Conservation (phyloP, 306 rosid genomes). For the Leucaena leucocephala region DNA sequence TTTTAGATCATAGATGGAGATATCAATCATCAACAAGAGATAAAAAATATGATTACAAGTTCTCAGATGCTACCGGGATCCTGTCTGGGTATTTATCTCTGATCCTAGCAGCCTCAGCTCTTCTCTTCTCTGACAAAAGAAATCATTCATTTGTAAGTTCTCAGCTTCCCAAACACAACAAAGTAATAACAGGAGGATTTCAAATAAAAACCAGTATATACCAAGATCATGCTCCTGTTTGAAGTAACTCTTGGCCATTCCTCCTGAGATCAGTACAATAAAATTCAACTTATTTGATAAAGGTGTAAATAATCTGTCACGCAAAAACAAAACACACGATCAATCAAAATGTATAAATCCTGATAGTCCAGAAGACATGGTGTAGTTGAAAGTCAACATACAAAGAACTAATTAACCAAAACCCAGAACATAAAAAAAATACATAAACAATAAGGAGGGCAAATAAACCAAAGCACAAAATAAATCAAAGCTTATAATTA, state of each 20-base stretch:
- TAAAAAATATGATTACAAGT: not conserved
- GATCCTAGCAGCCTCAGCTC: constrained; percentile 77
- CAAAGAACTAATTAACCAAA: constrained; percentile 14
- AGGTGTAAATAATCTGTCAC: constrained; percentile 11
- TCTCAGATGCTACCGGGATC: constrained; percentile 76
- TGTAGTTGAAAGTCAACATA: constrained; percentile 6
- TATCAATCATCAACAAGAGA: not conserved
- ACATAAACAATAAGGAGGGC: not conserved
- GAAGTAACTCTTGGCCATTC: constrained; percentile 83
- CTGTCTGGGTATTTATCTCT: constrained; percentile 83
- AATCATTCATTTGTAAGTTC: not conserved
- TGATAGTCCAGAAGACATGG: not conserved
- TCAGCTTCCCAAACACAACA: constrained; percentile 2
- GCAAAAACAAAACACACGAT: not conserved
- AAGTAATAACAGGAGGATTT: constrained; percentile 2
- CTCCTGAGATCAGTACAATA: constrained; percentile 44
- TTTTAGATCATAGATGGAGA: constrained; percentile 6
- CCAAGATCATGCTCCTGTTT: constrained; percentile 92
- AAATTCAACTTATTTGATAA: not conserved
- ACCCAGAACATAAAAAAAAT: not conserved
- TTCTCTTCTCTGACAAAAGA: constrained; percentile 66
- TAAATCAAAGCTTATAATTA: not conserved
- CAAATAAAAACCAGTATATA: constrained; percentile 24
- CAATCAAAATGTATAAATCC: not conserved
- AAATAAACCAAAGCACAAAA: not conserved